Conservation (phyloP, 805 yeast genomes). For the Schwanniomyces occidentalis region DNA sequence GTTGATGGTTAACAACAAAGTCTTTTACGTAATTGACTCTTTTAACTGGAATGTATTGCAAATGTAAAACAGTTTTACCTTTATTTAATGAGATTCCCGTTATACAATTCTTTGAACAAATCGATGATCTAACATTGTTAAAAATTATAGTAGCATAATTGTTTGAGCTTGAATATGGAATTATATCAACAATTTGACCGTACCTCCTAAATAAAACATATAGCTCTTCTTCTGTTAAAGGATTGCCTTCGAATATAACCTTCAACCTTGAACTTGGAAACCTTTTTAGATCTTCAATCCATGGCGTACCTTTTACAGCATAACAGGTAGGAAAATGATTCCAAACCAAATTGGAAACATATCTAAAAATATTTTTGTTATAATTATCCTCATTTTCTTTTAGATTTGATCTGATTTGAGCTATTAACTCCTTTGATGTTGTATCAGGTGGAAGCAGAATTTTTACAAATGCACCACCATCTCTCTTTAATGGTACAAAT, state of each 20-base stretch:
- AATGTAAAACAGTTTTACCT: slow-evolving; percentile 61
- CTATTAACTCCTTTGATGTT: slow-evolving; percentile 53
- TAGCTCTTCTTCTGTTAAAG: slow-evolving; percentile 75
- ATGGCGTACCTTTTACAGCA: slow-evolving; percentile 88
- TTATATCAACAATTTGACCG: slow-evolving; percentile 77
- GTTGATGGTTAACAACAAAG: slow-evolving; percentile 70
- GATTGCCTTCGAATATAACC: slow-evolving; percentile 74
- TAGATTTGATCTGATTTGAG: slow-evolving; percentile 50
- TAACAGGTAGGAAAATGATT: slow-evolving; percentile 50
- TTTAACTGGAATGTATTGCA: slow-evolving; percentile 64
- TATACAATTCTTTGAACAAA: slow-evolving; percentile 86
- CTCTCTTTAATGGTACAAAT: slow-evolving; percentile 71
- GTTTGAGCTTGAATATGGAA: slow-evolving; percentile 51
- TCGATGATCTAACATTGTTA: slow-evolving; percentile 62
- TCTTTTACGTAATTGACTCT: slow-evolving; percentile 54
- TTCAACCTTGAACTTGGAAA: slow-evolving; percentile 64
- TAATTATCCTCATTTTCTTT: slow-evolving; percentile 15
- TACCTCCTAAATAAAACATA: slow-evolving; percentile 83
- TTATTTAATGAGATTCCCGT: slow-evolving; percentile 68
- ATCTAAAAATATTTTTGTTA: slow-evolving; percentile 9
- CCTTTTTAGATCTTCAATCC: slow-evolving; percentile 92
- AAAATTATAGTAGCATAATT: slow-evolving; percentile 56
- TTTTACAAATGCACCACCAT: slow-evolving; percentile 93
- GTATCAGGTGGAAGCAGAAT: slow-evolving; percentile 58
- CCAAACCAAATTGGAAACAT: slow-evolving; percentile 11